Evolutionary conservation across 2,329 filamentous ascomycete genomes (phyloP), one percentile per base, ranked within the genome.

Genomic region (Penicillium psychrosexuale): DNA sequence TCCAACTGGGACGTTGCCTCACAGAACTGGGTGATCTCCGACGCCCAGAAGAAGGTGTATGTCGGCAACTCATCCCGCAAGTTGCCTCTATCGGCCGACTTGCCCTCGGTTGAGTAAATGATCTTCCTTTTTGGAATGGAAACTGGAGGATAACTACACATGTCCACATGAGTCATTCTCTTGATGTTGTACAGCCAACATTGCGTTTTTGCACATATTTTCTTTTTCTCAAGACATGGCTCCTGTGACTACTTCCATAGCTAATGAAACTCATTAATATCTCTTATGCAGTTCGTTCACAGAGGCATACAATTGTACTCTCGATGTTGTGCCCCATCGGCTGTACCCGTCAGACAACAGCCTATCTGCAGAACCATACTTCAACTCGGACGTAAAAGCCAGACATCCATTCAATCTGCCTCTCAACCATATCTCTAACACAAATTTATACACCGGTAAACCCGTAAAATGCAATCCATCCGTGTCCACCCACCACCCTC

Each of bases 11-110:
- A 96, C 63, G 77, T 83, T 0, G 79, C 69, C 1, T 71, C 76
- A n/a, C 92, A 97, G 79, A 87, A 97, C 78, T 97, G 93, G 92
- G 82, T 91, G 43, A 77, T 86, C 51, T 78, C 76, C 30, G 65
- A 75, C 22, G 78, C 83, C 62, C 72, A 78, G 49, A 85, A 85
- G 78, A 84, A 76, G 54, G 78, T 84, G 38, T 82, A 81, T 59
- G 83, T 87, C 6, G 84, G 84, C 27, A 78, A 75, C 60, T 83
- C 80, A 4, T 84, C 82, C 55, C 77, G 84, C 62, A 84, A 81
- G 53, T 69, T 86, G 60, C 77, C 76, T 22, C 75, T 86, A 12
- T 65, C 69, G 19, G 73, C 72, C 17, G 62, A 66, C 13, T 57
- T 79, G 51, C 71, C 71, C 34, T 36, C 39, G 11, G 57, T 68